Evolutionary conservation across 1,284 basidiomycete genomes (phyloP).

Genomic region (Trichosporon sp.): DNA sequence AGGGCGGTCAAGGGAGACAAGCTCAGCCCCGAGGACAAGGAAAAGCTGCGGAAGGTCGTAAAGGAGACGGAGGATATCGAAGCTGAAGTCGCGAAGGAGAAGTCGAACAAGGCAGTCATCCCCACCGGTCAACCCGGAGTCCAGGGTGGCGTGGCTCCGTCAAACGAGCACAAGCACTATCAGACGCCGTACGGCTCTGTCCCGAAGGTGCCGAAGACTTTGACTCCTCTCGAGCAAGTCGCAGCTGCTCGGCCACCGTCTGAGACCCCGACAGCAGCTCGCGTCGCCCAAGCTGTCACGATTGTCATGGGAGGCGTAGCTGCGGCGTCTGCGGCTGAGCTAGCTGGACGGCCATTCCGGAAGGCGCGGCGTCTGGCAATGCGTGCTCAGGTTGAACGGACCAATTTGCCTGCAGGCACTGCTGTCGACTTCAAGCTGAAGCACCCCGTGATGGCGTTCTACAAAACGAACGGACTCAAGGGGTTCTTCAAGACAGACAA

Average conservation of each 20-base stretch:
- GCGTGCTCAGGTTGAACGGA: conserved; percentile 38
- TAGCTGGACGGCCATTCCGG: conserved; percentile 49
- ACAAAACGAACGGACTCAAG: not conserved
- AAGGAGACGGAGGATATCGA: not conserved
- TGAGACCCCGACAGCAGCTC: conserved; percentile 43
- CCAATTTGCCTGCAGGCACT: not conserved
- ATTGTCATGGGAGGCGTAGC: conserved; percentile 53
- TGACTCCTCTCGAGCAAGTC: conserved; percentile 11
- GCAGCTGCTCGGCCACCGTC: conserved; percentile 27
- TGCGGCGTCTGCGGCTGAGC: conserved; percentile 50
- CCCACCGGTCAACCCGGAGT: not conserved
- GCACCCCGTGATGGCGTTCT: conserved; percentile 1
- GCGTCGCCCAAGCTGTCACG: conserved; percentile 52
- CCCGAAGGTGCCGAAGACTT: conserved; percentile 8
- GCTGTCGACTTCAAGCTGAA: conserved; percentile 9
- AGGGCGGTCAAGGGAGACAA: not conserved
- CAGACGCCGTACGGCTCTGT: not conserved
- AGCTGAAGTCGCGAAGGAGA: conserved; percentile 5
- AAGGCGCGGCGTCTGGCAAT: conserved; percentile 25
- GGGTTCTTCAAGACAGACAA: conserved; percentile 10
- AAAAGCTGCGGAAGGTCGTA: not conserved
- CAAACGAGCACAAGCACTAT: conserved; percentile 4
- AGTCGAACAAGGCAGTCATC: conserved; percentile 1
- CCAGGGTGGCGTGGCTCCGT: not conserved
- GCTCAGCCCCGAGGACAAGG: not conserved